Base-by-base conservation (phyloP, 306 rosid genomes). In the Malus orientalis region DNA sequence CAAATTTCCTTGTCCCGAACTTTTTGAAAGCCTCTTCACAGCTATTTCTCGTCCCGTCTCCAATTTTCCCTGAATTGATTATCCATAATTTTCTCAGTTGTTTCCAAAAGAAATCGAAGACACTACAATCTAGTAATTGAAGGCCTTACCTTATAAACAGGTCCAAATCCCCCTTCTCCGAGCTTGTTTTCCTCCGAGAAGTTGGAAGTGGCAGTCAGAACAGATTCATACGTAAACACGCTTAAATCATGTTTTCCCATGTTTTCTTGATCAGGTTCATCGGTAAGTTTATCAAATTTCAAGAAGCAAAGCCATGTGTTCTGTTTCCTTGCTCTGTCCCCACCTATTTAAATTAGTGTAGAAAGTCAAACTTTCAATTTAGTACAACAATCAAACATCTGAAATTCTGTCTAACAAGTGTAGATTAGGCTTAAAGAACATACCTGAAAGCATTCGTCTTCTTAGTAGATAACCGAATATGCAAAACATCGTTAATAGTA, bases 21-120 rank as follows among this genome's bases (percentile, higher is more conserved):
- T 4, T 18, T n/a, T 69, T 15, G 84, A 83, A 47, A 86, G 89
- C 54, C 70, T 78, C 60, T 86, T 86, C 5, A 86, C 73, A 1
- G 85, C 89, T 33, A 86, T 30, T 49, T 83, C 81, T 68, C 29
- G 54, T 0, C 72, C 78, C 4, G 67, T 23, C 45, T 30, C 13
- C 8, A 62, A 55, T 19, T 63, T 57, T 14, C 87, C 89, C 89
- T 83, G 19, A 22, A 80, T 3, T 4, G 10, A 47, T 12, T 4
- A 20, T 16, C 5, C 49, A 33, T 4, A 71, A 70, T 69, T 25
- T 42, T 8, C 36, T 5, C 3, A 61, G 27, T 61, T 61, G 19
- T 61, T 61, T 12, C 16, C 5, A 61, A 61, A 10, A 25, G 18
- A 61, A 25, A 23, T 18, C 7, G 42, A 16, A 25, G 6, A 22